Evolutionary conservation across 345 rosid genomes (phyloP), one percentile per base, ranked within the genome.

Genomic region (Pseudoturritis turrita): DNA sequence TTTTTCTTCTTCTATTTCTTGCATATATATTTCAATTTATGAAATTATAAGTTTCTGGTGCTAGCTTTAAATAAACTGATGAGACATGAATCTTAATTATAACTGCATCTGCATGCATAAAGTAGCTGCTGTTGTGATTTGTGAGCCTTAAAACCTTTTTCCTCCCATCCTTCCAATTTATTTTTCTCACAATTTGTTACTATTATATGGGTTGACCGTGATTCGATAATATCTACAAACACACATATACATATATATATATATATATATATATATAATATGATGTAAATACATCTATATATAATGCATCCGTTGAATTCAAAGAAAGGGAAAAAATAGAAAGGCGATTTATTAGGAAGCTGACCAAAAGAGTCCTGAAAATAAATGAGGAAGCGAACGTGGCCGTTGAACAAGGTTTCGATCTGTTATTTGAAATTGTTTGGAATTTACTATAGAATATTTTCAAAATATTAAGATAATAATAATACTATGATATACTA

Each of bases 311-410:
- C 7, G 62, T 28, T 56, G 72, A 65, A 37, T 19, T 26, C 0
- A 19, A 53, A 46, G 1, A n/a, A 7, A 10, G 4, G 43, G 22
- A 1, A 29, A 28, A 58, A 21, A 50, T n/a, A 74, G 54, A 58
- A 64, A 65, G 44, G 44, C 17, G n/a, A 58, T 57, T 74, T 37
- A 49, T 73, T 72, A 25, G 45, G 77, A 64, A 55, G 50, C 50
- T 63, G 70, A 64, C 31, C 65, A 73, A 63, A 73, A 31, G 70
- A 55, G 58, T 45, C 71, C 43, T 45, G 35, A 26, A 73, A 45
- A 18, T 63, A 62, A 73, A 64, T 26, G 65, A 64, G 57, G 66
- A 57, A 8, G 66, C 45, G 11, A 49, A 49, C 50, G 60, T 44
- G 64, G 62, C 71, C 58, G 33, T 18, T 65, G 72, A 57, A 39